A percentile compares a stretch with the other conserved stretches of the same genome.
Evolutionary conservation across 108 stramenopile genomes (phyloP).

Genomic region (Epithemia pelagica): DNA sequence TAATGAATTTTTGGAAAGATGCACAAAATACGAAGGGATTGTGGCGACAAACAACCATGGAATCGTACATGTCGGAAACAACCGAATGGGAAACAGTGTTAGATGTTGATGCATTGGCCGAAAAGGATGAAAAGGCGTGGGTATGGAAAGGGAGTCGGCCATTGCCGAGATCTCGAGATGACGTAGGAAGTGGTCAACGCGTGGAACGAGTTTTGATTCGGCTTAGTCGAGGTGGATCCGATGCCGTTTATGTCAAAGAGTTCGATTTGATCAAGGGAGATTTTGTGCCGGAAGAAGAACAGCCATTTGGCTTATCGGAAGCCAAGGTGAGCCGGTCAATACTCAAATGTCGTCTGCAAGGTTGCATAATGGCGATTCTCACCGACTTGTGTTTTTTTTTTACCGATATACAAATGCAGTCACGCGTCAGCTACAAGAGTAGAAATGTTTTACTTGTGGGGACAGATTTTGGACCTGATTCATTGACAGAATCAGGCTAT

Average conservation of each 20-base stretch:
- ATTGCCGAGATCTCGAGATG: constrained; percentile 52
- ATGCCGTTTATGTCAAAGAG: constrained; percentile 82
- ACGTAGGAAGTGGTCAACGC: constrained; percentile 28
- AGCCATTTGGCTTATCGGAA: constrained; percentile 61
- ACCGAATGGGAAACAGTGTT: constrained; percentile 74
- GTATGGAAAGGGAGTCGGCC: constrained; percentile 76
- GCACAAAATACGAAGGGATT: constrained; percentile 72
- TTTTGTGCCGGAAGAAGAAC: constrained; percentile 59
- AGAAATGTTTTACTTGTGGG: constrained; percentile 52
- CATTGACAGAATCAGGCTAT: constrained; percentile 84
- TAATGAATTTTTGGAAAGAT: constrained; percentile 80
- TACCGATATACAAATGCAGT: too few species aligned
- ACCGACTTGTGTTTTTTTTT: too few species aligned
- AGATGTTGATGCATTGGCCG: constrained; percentile 79
- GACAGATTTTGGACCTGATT: constrained; percentile 62
- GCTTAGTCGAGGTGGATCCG: constrained; percentile 84
- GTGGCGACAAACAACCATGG: constrained; percentile 70
- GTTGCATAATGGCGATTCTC: too few species aligned
- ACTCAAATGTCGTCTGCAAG: too few species aligned
- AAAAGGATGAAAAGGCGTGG: constrained; percentile 70
- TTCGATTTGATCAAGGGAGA: constrained; percentile 68
- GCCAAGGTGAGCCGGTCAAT: constrained; percentile 69
- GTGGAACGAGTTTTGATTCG: constrained; percentile 57
- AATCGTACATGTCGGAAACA: constrained; percentile 41
- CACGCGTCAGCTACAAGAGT: constrained; percentile 49